Evolutionary conservation across 371 early-diverging fungal genomes (phyloP).

Genomic region (Hamiltosporidium tvaerminnensis): DNA sequence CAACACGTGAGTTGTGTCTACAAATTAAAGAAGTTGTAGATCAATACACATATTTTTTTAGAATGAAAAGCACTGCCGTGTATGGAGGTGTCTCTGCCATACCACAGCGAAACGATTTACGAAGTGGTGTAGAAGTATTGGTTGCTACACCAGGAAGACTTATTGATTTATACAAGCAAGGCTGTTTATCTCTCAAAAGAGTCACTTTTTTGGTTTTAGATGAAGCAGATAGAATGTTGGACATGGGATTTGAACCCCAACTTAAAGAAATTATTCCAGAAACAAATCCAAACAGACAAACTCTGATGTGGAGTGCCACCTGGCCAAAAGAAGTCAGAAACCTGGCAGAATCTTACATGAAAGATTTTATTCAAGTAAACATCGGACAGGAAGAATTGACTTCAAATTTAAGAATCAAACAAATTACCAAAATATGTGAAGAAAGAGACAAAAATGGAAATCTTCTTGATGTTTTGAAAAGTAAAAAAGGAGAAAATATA

Average conservation of each 20-base stretch:
- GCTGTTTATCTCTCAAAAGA: constrained; percentile 68
- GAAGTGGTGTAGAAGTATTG: constrained; percentile 78
- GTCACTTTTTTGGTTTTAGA: constrained; percentile 91
- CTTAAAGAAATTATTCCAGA: constrained; percentile 90
- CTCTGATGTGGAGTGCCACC: constrained; percentile 98
- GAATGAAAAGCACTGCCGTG: constrained; percentile 74
- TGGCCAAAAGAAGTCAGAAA: constrained; percentile 91
- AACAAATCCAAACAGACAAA: constrained; percentile 88
- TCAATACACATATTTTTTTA: constrained; percentile 55
- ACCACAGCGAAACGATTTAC: constrained; percentile 74
- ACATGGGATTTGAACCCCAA: constrained; percentile 99
- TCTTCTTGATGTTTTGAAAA: constrained; percentile 64
- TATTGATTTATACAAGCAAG: constrained; percentile 68
- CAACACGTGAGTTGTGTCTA: constrained; percentile 88
- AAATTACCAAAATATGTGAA: constrained; percentile 69
- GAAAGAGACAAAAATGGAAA: constrained; percentile 78
- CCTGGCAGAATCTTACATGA: constrained; percentile 75
- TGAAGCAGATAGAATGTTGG: constrained; percentile 94
- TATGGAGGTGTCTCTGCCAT: constrained; percentile 77
- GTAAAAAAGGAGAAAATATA: constrained; percentile 59
- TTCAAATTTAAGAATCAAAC: constrained; percentile 82
- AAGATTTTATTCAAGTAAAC: constrained; percentile 87
- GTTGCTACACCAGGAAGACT: constrained; percentile 97
- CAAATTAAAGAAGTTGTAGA: constrained; percentile 51
- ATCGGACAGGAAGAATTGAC: constrained; percentile 92